Conservation (phyloP, 768 basidiomycete species). For the Tulasnella sp. region DNA sequence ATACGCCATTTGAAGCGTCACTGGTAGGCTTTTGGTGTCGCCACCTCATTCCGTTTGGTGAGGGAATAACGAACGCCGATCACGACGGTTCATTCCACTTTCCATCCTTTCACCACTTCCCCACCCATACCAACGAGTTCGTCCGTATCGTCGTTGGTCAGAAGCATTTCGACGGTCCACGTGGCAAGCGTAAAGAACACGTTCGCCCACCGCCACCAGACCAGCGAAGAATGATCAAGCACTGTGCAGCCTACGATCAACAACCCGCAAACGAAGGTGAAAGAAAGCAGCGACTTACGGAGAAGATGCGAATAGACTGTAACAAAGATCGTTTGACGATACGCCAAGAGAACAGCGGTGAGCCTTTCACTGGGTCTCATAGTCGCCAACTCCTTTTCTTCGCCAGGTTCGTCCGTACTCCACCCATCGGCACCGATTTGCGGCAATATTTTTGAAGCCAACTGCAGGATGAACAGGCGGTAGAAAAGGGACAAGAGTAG, state of each 20-base stretch:
- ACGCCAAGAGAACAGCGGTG: conserved; percentile 62
- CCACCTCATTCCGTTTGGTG: too few species aligned
- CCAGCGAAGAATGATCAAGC: conserved; percentile 77
- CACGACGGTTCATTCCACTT: conserved; percentile 9
- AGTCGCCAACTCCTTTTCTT: not conserved
- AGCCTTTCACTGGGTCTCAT: conserved; percentile 54
- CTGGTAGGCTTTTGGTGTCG: too few species aligned
- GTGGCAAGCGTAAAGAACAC: conserved; percentile 74
- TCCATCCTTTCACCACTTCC: not conserved
- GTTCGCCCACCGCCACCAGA: conserved; percentile 90
- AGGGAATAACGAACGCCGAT: too few species aligned
- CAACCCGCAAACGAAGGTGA: not conserved
- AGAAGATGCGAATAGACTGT: conserved; percentile 80
- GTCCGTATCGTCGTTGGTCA: conserved; percentile 56
- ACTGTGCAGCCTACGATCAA: conserved; percentile 37
- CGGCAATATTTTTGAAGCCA: conserved; percentile 71
- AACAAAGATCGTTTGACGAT: conserved; percentile 72
- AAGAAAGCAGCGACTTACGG: conserved; percentile 36
- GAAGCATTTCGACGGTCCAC: conserved; percentile 71
- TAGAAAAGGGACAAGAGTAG: conserved; percentile 63
- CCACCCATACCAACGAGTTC: not conserved
- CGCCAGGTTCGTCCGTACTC: conserved; percentile 41
- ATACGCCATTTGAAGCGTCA: too few species aligned
- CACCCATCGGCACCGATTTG: conserved; percentile 73
- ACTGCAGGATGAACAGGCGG: conserved; percentile 65